These are phyloP conservation scores for Leishmania lainsoni DNA, from an alignment of 208 protist species.

Conservation along the genomic window DNA sequence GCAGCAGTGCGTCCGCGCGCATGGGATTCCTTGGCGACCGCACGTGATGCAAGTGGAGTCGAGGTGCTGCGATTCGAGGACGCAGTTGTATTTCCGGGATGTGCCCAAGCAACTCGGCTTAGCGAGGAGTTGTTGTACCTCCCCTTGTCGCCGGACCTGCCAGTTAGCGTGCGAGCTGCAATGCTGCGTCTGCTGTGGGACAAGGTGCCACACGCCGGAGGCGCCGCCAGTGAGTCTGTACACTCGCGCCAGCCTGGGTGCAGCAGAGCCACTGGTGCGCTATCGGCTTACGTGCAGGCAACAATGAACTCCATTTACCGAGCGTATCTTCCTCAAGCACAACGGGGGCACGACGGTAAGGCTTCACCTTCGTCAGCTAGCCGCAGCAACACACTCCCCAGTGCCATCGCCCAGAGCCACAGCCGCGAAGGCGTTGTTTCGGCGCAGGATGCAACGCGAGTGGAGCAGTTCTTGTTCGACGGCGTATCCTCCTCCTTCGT, in stretches of 20 bases:
- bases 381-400: background rate
- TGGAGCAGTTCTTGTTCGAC: slow-evolving; percentile 10
- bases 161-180: slow-evolving; percentile 3
- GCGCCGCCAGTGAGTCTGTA: background rate
- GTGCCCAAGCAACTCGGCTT: slow-evolving; percentile 28
- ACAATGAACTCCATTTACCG: slow-evolving; percentile 11
- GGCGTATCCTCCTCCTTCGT: background rate
- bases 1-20: slow-evolving; percentile 10
- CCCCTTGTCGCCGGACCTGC: slow-evolving; percentile 35
- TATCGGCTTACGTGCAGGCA: slow-evolving; percentile 4
- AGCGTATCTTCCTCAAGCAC: slow-evolving; percentile 1
- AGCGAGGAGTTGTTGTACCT: slow-evolving; percentile 44
- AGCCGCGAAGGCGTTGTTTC: background rate
- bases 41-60: background rate
- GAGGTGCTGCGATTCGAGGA: slow-evolving; percentile 23
- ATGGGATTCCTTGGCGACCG: slow-evolving; percentile 7
- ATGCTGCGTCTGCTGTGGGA: slow-evolving; percentile 35
- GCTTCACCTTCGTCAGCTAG: background rate
- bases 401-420: background rate
- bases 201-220: slow-evolving; percentile 15
- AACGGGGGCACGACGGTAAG: background rate
- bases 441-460: slow-evolving; percentile 6
- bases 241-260: background rate
- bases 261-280: background rate
- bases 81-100: slow-evolving; percentile 42